Evolutionary conservation across 331 rosid species (phyloP).

Genomic region (Malus hybrid): DNA sequence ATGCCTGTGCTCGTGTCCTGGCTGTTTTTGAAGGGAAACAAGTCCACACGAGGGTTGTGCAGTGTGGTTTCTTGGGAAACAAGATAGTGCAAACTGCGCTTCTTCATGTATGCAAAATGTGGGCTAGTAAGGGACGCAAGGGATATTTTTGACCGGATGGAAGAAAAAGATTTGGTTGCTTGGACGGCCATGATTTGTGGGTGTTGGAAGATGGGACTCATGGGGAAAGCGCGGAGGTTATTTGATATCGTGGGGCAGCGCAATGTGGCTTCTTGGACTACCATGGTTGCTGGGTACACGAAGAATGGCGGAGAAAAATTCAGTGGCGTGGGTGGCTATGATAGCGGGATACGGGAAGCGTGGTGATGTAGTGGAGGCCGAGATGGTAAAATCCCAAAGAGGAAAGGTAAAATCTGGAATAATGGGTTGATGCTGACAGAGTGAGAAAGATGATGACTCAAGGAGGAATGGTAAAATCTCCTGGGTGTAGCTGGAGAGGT

Average conservation of each 20-base stretch:
- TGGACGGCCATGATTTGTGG: slow-evolving; percentile 72
- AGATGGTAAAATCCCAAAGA: neutral
- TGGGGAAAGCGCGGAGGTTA: slow-evolving; percentile 48
- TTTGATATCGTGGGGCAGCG: slow-evolving; percentile 50
- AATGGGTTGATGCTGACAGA: slow-evolving; percentile 49
- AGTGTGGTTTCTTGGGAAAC: slow-evolving; percentile 45
- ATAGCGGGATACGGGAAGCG: slow-evolving; percentile 62
- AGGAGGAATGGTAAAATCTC: slow-evolving; percentile 40
- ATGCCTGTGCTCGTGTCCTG: slow-evolving; percentile 49
- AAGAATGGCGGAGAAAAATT: slow-evolving; percentile 37
- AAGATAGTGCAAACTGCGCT: slow-evolving; percentile 51
- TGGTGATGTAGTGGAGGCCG: slow-evolving; percentile 41
- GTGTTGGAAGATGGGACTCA: slow-evolving; percentile 50
- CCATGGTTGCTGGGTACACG: slow-evolving; percentile 74
- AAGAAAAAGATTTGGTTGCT: slow-evolving; percentile 50
- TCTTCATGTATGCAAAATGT: slow-evolving; percentile 55
- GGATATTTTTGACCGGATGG: slow-evolving; percentile 41
- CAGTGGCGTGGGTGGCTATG: slow-evolving; percentile 47
- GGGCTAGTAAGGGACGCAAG: slow-evolving; percentile 49
- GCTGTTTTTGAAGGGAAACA: slow-evolving; percentile 42
- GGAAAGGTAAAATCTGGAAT: too few relatives aligned
- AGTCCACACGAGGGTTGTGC: slow-evolving; percentile 37
- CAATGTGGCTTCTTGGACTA: slow-evolving; percentile 48
- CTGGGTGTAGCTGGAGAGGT: slow-evolving; percentile 50
- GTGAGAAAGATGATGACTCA: slow-evolving; percentile 42